Conservation (phyloP, 176 grass and related monocot genomes). For the Musa schizocarpa region DNA sequence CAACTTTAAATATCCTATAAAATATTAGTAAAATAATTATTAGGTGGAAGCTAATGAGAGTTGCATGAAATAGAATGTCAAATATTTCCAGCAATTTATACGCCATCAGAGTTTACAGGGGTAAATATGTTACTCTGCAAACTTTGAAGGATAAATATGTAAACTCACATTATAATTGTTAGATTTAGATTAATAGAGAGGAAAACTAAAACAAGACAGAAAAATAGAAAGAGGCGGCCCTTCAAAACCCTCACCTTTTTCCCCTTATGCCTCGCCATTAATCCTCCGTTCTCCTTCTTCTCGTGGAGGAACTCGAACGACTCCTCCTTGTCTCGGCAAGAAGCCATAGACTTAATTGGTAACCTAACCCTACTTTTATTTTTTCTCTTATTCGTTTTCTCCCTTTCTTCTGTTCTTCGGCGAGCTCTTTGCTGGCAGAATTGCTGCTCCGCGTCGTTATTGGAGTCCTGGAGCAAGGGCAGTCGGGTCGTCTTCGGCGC, state of each 20-base stretch:
- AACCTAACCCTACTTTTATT: background rate
- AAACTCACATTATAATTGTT: too few species aligned
- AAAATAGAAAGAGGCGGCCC: background rate
- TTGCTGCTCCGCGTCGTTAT: background rate
- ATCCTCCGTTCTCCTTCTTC: too few species aligned
- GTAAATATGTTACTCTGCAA: too few species aligned
- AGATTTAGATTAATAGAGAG: too few species aligned
- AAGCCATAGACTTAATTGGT: background rate
- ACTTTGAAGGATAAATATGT: too few species aligned
- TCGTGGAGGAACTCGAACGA: background rate
- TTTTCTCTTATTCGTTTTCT: background rate
- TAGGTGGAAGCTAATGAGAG: too few species aligned
- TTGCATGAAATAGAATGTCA: too few species aligned
- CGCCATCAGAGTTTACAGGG: too few species aligned
- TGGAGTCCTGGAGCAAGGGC: background rate
- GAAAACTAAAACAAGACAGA: background rate
- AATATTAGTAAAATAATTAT: too few species aligned
- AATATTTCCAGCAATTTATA: too few species aligned
- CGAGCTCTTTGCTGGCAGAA: background rate
- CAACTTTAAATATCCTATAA: too few species aligned
- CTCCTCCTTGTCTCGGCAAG: background rate
- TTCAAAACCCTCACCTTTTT: background rate
- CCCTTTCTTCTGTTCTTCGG: background rate
- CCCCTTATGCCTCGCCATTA: background rate
- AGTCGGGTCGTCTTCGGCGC: too few species aligned